Conservation (phyloP, 768 basidiomycete species). For the Lactifluus volemus region DNA sequence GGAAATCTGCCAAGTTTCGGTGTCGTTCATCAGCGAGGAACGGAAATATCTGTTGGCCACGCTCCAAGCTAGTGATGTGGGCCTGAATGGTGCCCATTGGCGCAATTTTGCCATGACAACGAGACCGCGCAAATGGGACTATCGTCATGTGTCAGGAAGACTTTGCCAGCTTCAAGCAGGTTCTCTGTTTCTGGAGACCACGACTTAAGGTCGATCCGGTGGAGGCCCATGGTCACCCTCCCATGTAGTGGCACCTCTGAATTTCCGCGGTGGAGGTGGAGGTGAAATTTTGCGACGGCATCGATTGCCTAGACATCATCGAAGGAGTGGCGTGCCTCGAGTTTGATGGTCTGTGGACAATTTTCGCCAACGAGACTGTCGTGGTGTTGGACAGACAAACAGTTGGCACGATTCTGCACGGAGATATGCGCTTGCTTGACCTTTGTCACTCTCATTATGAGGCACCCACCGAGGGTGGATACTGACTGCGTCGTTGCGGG, state of each 20-base stretch:
- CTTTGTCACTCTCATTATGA: conserved; percentile 38
- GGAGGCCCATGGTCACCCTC: conserved; percentile 46
- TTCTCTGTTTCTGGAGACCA: conserved; percentile 39
- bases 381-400: conserved; percentile 37
- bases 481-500: conserved; percentile 28
- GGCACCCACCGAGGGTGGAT: conserved; percentile 33
- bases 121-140: conserved; percentile 39
- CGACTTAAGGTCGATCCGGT: conserved; percentile 36
- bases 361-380: conserved; percentile 33
- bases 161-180: conserved; percentile 39
- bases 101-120: conserved; percentile 19
- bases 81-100: too few relatives aligned
- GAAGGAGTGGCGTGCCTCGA: conserved; percentile 29
- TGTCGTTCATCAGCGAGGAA: conserved; percentile 81
- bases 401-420: conserved; percentile 33
- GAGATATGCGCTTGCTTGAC: conserved; percentile 43
- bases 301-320: conserved; percentile 35
- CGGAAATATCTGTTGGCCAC: conserved; percentile 71
- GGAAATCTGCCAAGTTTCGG: conserved; percentile 74
- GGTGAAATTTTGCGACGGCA: conserved; percentile 51
- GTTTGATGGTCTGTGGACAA: conserved; percentile 31
- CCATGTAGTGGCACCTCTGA: conserved; percentile 37
- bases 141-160: conserved; percentile 36
- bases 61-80: conserved; percentile 30
- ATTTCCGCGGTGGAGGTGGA: conserved; percentile 47